Base-by-base conservation (phyloP, 1,139 yeast species). In the Blastobotrys buckinghamii region DNA sequence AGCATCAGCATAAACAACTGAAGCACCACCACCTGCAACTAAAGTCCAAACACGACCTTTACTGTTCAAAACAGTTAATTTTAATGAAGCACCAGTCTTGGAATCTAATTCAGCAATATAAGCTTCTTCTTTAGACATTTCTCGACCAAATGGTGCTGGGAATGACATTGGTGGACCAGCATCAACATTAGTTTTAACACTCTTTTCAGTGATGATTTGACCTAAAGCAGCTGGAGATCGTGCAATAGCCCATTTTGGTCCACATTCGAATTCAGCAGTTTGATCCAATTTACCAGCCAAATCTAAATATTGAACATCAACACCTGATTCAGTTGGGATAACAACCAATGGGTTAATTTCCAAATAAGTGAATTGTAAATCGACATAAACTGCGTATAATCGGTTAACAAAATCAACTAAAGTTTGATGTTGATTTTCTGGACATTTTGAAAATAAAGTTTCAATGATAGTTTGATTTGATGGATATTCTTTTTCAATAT, bases 61-160 rank as follows among this genome's bases (percentile, higher is more conserved):
- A 55, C 75, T 60, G 63, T 72, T 72, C 47, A 72, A 64, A 45
- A 72, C 62, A 40, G 76, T 72, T 49, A 72, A 67, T 59, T 72
- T 72, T 52, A 72, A 68, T 29, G 75, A 71, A 20, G 76, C 76
- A 51, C 76, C 76, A 45, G 76, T 72, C 67, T 72, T 72, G 56
- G 76, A 69, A 54, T 72, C 76, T 35, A 72, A 69, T 58, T 72
- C 76, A 48, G 76, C 74, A 55, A 72, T 72, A 59, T 71, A 72
- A 27, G 74, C 73, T 61, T 72, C 76, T 58, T 72, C 76, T 48
- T 67, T 61, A 51, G 73, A 55, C 57, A 71, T 55, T 52, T 72
- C 76, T 43, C 76, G 71, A 41, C 76, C 76, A 52, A 72, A 72
- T 17, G 76, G 76, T 24, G 76, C 76, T 24, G 76, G 76, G 69